Evolutionary conservation across 2,329 filamentous ascomycete species (phyloP), one percentile per base, ranked within the genome.

Genomic region (Ceratocystis colombiana): DNA sequence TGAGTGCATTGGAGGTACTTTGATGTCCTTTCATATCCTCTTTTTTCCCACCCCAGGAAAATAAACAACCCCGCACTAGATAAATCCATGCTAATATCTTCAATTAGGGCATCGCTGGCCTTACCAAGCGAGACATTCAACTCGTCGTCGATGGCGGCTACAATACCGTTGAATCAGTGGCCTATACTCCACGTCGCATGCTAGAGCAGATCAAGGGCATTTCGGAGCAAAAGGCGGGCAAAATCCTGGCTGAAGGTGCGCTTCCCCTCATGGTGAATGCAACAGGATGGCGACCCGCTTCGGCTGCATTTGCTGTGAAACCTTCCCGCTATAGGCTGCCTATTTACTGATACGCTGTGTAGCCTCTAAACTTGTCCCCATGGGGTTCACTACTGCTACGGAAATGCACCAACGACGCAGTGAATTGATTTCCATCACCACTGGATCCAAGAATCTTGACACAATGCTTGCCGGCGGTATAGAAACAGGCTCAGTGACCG

Each of bases 371-470:
- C 83, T 97, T 64, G 94, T 99, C 0, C 94, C 94, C 0, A 96
- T 99, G 92, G 94, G 94, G 53, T 99, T 99, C 75, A 99, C 95
- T 1, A 99, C 94, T 0, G 94, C 94, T 2, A 99, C 94, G 0
- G 95, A 99, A 77, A 99, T 99, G 92, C 95, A 99, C 74, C 90
- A 93, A 71, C 88, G 94, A 70, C 86, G 95, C 75, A 96, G 91
- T 76, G 94, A 97, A 76, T 84, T 99, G 68, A 99, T 99, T 71
- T 96, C 92, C 15, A 96, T 99, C 70, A 96, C 94, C 2, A 99
- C 94, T 2, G 94, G 95, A 67, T 97, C 94, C 7, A 99, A 99
- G 78, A 92, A 96, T 73, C 83, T 99, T 8, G 94, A 99, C 74
- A 97, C 94, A 15, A 80, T 99, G 25, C 83, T 99, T 17, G 94